Evolutionary conservation across 2,329 filamentous ascomycete genomes (phyloP).

Genomic region (Elsinoe necatrix): DNA sequence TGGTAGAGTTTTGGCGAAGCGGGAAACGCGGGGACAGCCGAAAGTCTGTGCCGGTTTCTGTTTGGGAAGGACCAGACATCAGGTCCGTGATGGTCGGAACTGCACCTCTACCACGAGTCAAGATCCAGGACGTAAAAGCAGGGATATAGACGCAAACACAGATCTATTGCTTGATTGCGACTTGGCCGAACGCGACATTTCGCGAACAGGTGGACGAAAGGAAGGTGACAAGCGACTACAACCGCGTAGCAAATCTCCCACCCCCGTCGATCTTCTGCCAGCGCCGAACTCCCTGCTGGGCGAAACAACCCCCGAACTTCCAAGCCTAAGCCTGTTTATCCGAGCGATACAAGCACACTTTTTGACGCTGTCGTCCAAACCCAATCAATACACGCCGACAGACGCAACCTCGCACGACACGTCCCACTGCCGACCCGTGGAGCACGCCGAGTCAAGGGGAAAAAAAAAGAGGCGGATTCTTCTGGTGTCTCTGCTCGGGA

Average conservation of each 20-base stretch:
- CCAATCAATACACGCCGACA: constrained; percentile 8
- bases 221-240: background rate
- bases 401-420: constrained; percentile 1
- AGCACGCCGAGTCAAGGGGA: background rate
- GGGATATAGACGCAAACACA: background rate
- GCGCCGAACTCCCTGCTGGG: constrained; percentile 4
- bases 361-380: constrained; percentile 7
- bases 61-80: background rate
- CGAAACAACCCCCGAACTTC: background rate
- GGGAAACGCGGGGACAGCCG: background rate
- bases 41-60: background rate
- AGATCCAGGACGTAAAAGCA: background rate
- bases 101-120: background rate
- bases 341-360: background rate
- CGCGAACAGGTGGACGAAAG: background rate
- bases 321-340: constrained; percentile 10
- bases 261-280: constrained; percentile 6
- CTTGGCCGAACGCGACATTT: background rate
- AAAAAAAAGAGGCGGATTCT: background rate
- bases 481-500: background rate
- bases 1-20: background rate
- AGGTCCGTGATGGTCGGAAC: background rate
- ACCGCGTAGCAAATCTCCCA: constrained; percentile 11
- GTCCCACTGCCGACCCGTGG: background rate
- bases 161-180: background rate